Percentiles rank a stretch among this genome's conserved stretches.
Evolutionary conservation across 2,329 filamentous ascomycete genomes (phyloP).

Genomic region (Claviceps monticola): DNA sequence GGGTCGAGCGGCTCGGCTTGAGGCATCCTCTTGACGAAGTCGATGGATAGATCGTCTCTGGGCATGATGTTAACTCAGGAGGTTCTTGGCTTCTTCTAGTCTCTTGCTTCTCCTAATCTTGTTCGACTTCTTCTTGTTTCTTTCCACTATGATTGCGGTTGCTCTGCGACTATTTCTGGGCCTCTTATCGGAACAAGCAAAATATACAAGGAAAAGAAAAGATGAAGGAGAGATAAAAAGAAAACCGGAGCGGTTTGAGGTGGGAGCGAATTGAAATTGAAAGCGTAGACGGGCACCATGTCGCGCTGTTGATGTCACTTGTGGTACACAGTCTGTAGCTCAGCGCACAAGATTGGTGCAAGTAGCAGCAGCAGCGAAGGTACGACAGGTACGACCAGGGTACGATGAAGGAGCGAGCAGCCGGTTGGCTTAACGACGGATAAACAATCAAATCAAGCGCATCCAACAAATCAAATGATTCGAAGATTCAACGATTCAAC

Average conservation of each 20-base stretch:
- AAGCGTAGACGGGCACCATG: background rate
- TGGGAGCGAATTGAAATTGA: background rate
- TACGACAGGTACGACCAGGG: background rate
- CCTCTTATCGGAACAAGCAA: background rate
- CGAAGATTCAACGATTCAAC: no score
- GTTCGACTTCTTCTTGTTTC: background rate
- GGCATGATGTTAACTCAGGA: conserved; percentile 50
- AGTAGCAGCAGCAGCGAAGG: background rate
- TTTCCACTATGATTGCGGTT: background rate
- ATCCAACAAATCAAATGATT: no score
- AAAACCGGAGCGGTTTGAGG: no score
- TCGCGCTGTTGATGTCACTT: background rate
- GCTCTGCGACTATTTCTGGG: background rate
- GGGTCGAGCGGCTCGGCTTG: conserved; percentile 48
- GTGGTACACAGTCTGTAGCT: background rate
- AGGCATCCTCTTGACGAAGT: conserved; percentile 54
- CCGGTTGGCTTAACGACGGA: no score
- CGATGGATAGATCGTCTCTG: conserved; percentile 60
- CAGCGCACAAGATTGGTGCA: background rate
- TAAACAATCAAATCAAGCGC: no score
- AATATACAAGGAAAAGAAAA: background rate
- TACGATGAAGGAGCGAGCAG: no score
- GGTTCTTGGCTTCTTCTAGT: conserved; percentile 2
- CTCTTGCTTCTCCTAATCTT: no score
- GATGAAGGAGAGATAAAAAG: no score